A percentile compares a stretch with the other conserved stretches of the same genome.
phyloP scores from a whole-genome alignment of 352 stramenopile genomes.

The Saprolegnia parasitica region DNA sequence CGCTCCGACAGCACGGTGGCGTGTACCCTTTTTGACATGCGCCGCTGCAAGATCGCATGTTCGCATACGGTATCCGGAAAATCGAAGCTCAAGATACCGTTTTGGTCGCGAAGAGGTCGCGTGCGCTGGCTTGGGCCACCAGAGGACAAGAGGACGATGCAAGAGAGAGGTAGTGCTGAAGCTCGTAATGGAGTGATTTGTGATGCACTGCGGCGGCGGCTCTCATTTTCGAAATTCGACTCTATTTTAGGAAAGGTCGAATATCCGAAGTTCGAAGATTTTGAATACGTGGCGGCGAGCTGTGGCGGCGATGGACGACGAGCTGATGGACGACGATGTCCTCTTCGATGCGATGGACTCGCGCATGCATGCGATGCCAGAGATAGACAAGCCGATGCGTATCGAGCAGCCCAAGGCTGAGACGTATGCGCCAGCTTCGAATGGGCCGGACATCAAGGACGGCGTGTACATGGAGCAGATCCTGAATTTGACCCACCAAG shows the following conservation, averaged over 20 bases:
- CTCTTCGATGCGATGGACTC: conserved; percentile 21
- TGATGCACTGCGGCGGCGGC: not conserved
- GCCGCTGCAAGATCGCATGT: not conserved
- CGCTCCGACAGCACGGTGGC: too few species aligned
- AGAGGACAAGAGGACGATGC: too few species aligned
- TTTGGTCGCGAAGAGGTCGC: not conserved
- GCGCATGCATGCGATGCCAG: not conserved
- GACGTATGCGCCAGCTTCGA: not conserved
- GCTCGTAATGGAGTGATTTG: not conserved
- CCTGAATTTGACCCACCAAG: not conserved
- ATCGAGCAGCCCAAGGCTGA: not conserved
- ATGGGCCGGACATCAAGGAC: conserved; percentile 3
- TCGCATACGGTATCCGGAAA: not conserved
- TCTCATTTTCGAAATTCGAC: not conserved
- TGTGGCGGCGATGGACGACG: conserved; percentile 8
- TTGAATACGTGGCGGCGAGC: not conserved
- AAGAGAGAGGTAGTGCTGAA: too few species aligned
- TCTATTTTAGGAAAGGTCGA: not conserved
- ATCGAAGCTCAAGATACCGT: conserved; percentile 9
- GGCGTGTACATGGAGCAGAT: conserved; percentile 10
- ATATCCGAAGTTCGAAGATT: not conserved
- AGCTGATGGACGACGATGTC: conserved; percentile 15
- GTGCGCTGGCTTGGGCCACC: not conserved
- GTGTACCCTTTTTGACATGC: not conserved
- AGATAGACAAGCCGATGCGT: not conserved